Conservation (phyloP, 768 basidiomycete species). For the Xanthoconium stramineum region DNA sequence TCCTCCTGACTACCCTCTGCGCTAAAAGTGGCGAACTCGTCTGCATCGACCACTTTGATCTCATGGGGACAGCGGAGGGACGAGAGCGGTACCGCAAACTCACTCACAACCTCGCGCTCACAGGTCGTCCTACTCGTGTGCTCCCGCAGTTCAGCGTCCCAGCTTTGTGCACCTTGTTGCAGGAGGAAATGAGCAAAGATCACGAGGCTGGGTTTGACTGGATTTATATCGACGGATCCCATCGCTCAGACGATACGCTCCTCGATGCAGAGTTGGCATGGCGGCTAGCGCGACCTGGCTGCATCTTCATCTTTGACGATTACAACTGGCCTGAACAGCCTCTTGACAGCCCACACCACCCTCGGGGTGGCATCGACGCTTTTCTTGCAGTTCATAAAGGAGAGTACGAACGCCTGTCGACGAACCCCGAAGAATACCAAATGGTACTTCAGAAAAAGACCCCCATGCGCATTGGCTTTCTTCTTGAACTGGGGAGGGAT, state of each 20-base stretch:
- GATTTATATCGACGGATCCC: conserved; percentile 59
- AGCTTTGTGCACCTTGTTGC: conserved; percentile 43
- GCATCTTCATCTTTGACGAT: conserved; percentile 56
- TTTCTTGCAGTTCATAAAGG: conserved; percentile 50
- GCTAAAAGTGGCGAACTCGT: conserved; percentile 41
- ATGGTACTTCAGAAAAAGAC: conserved; percentile 49
- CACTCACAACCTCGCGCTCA: conserved; percentile 44
- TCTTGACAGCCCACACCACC: conserved; percentile 48
- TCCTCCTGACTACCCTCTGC: conserved; percentile 49
- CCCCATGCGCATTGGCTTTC: conserved; percentile 54
- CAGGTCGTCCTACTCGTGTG: conserved; percentile 44
- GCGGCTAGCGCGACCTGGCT: conserved; percentile 49
- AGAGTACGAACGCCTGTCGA: conserved; percentile 43
- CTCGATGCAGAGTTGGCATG: conserved; percentile 60
- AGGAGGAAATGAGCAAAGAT: conserved; percentile 39
- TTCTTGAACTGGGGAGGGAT: conserved; percentile 9
- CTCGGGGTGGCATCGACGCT: conserved; percentile 53
- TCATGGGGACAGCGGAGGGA: conserved; percentile 47
- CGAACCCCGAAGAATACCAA: conserved; percentile 41
- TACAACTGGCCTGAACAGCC: conserved; percentile 53
- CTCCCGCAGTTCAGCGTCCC: conserved; percentile 53
- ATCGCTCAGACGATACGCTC: conserved; percentile 57
- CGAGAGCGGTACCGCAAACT: conserved; percentile 42
- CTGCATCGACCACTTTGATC: conserved; percentile 60
- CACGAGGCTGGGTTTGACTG: conserved; percentile 49